phyloP scores from a whole-genome alignment of 768 basidiomycete genomes.

The Austroboletus eburneus region DNA sequence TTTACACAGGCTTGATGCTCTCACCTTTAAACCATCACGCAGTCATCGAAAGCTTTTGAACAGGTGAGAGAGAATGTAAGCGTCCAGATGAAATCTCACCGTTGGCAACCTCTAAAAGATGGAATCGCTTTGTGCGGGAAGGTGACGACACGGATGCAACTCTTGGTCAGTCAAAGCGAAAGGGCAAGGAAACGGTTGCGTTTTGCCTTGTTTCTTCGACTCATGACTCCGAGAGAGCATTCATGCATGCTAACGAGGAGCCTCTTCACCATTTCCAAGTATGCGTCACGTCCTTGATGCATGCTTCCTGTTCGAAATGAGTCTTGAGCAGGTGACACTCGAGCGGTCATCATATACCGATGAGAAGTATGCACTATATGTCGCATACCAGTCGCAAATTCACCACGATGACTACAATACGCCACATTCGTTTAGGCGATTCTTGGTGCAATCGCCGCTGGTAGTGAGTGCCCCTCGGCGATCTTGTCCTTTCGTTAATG shows the following conservation, averaged over 20 bases:
- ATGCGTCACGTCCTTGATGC: slow-evolving; percentile 2
- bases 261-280: slow-evolving; percentile 61
- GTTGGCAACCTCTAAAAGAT: slow-evolving; percentile 51
- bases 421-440: slow-evolving; percentile 55
- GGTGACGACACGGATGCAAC: slow-evolving; percentile 34
- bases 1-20: slow-evolving; percentile 56
- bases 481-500: background rate
- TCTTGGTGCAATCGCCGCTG: slow-evolving; percentile 79
- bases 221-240: slow-evolving; percentile 51
- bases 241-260: slow-evolving; percentile 22
- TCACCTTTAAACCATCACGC: slow-evolving; percentile 62
- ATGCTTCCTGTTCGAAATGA: background rate
- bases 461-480: slow-evolving; percentile 40
- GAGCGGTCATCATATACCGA: slow-evolving; percentile 71
- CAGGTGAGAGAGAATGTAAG: slow-evolving; percentile 40
- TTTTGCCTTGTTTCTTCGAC: slow-evolving; percentile 48
- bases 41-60: slow-evolving; percentile 74
- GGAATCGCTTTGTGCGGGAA: slow-evolving; percentile 63
- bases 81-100: background rate
- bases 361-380: slow-evolving; percentile 79
- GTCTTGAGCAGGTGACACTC: slow-evolving; percentile 56
- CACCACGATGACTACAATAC: slow-evolving; percentile 63
- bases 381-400: slow-evolving; percentile 72
- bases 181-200: slow-evolving; percentile 5
- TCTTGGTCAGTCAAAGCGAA: slow-evolving; percentile 9